Evolutionary conservation across 495 filamentous ascomycete species (phyloP).

Genomic region (Annulohypoxylon maeteangense): DNA sequence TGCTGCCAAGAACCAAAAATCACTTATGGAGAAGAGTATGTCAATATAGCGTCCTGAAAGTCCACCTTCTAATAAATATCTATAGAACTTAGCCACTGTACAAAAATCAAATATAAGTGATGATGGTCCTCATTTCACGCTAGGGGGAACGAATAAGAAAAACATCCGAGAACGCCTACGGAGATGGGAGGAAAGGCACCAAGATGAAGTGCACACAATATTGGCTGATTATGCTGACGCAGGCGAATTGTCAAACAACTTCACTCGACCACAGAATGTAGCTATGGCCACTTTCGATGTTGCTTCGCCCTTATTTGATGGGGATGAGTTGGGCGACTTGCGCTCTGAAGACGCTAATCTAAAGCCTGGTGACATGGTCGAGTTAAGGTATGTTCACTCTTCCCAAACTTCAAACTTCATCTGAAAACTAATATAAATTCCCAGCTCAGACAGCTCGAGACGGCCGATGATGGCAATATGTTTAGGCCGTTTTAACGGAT

Average conservation of each 20-base stretch:
- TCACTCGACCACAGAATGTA: constrained; percentile 44
- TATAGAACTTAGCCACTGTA: constrained; percentile 41
- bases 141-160: no score
- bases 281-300: constrained; percentile 54
- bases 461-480: constrained; percentile 72
- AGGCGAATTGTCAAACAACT: constrained; percentile 44
- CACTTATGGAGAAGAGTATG: constrained; percentile 41
- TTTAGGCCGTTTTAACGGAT: constrained; percentile 68
- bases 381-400: constrained; percentile 60
- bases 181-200: constrained; percentile 65
- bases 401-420: no score
- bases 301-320: constrained; percentile 48
- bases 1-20: constrained; percentile 11
- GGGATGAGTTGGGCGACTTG: constrained; percentile 55
- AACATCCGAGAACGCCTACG: constrained; percentile 62
- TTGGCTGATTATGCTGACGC: constrained; percentile 49
- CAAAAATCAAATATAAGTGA: no score
- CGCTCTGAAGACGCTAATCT: constrained; percentile 54
- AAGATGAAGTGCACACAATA: constrained; percentile 48
- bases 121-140: not conserved
- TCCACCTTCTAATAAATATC: constrained; percentile 10
- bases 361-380: constrained; percentile 78
- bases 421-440: constrained; percentile 16
- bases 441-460: constrained; percentile 50
- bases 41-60: not conserved